These are phyloP conservation scores for Helicostylum pulchrum DNA, from an alignment of 192 early-diverging fungal genomes.

Conservation along the genomic window DNA sequence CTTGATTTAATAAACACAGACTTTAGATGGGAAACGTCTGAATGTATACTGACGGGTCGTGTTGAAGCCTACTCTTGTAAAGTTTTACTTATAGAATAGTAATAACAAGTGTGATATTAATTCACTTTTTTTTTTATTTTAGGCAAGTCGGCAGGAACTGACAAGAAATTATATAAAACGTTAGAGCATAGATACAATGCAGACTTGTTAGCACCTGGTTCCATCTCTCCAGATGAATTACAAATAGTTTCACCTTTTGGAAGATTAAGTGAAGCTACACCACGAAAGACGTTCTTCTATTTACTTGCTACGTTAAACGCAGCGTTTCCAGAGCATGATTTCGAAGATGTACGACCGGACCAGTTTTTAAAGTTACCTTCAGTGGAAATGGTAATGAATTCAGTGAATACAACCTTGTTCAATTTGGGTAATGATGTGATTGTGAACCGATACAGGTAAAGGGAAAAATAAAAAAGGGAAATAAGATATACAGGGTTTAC, in stretches of 20 bases:
- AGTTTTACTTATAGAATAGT: too few species aligned
- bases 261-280: conserved; percentile 79
- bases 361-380: conserved; percentile 77
- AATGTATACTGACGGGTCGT: conserved; percentile 78
- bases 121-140: neutral
- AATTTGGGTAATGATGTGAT: conserved; percentile 72
- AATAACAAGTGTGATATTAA: neutral
- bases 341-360: conserved; percentile 81
- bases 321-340: conserved; percentile 96
- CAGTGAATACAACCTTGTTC: conserved; percentile 82
- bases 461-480: neutral
- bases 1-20: conserved; percentile 85
- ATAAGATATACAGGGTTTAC: neutral
- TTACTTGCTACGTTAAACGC: conserved; percentile 94
- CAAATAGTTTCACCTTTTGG: conserved; percentile 82
- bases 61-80: conserved; percentile 95
- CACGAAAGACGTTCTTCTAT: conserved; percentile 89
- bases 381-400: conserved; percentile 69
- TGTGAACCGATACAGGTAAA: conserved; percentile 43
- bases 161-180: conserved; percentile 88
- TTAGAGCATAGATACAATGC: conserved; percentile 81
- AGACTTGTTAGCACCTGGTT: conserved; percentile 57
- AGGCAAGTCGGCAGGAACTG: conserved; percentile 92
- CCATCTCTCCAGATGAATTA: conserved; percentile 65
- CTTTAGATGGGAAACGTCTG: conserved; percentile 81